These are phyloP conservation scores for Penicillium arizonense DNA, from an alignment of 495 filamentous ascomycete genomes.

Conservation along the genomic window DNA sequence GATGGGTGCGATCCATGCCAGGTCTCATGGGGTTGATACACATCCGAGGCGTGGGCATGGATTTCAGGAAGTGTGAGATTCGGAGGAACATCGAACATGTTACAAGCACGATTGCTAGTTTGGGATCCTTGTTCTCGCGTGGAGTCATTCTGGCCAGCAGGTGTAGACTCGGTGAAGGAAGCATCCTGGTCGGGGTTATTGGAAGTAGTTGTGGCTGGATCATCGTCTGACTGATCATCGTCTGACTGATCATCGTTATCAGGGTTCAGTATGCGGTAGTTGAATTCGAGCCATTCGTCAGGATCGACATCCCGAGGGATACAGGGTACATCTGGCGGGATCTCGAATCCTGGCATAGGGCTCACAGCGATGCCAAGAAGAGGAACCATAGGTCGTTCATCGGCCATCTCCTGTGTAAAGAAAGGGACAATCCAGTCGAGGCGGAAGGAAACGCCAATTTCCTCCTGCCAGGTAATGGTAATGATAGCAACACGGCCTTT, in stretches of 20 bases:
- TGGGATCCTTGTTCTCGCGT: not conserved
- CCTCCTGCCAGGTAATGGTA: constrained; percentile 56
- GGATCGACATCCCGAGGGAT: constrained; percentile 29
- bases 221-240: constrained; percentile 2
- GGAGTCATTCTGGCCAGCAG: constrained; percentile 1
- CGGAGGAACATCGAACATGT: not conserved
- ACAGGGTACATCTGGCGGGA: constrained; percentile 35
- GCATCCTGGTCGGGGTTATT: not conserved
- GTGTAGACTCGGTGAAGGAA: not conserved
- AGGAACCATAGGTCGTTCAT: constrained; percentile 40
- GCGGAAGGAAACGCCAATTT: constrained; percentile 43
- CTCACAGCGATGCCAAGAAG: constrained; percentile 57
- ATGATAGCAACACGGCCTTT: constrained; percentile 74
- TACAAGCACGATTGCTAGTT: not conserved
- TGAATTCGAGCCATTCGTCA: constrained; percentile 31
- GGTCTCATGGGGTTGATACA: constrained; percentile 36
- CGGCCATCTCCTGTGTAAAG: constrained; percentile 39
- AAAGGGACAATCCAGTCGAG: constrained; percentile 59
- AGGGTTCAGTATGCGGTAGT: constrained; percentile 28
- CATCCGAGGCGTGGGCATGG: constrained; percentile 37
- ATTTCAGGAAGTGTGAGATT: constrained; percentile 35
- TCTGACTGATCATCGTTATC: constrained; percentile 12
- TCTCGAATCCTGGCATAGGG: constrained; percentile 61
- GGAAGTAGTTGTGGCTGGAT: not conserved
- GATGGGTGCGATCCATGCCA: constrained; percentile 43